phyloP scores from a whole-genome alignment of 1,139 yeast species.

The Suhomyces taliae region DNA sequence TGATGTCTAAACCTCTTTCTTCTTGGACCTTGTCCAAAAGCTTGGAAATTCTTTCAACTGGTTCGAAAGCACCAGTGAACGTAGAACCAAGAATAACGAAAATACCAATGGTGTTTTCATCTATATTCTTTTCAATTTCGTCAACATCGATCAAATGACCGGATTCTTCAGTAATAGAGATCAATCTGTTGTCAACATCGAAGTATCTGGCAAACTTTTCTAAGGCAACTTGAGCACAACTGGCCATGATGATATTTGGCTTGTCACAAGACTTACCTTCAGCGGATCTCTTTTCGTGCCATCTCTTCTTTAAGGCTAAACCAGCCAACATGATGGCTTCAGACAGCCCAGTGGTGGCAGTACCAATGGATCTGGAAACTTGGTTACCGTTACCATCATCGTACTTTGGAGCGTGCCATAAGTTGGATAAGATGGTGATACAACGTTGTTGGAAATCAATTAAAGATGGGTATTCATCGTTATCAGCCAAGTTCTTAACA shows the following conservation, averaged over 20 bases:
- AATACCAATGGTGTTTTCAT: slow-evolving; percentile 91
- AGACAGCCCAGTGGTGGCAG: slow-evolving; percentile 92
- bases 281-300: slow-evolving; percentile 69
- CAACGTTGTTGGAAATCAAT: slow-evolving; percentile 81
- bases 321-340: slow-evolving; percentile 96
- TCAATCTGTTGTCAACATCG: slow-evolving; percentile 81
- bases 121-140: slow-evolving; percentile 62
- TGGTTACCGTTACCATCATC: slow-evolving; percentile 29
- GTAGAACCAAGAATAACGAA: slow-evolving; percentile 90
- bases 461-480: slow-evolving; percentile 89
- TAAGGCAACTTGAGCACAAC: slow-evolving; percentile 91
- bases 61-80: slow-evolving; percentile 89
- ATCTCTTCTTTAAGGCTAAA: slow-evolving; percentile 82
- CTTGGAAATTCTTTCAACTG: slow-evolving; percentile 59
- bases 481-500: slow-evolving; percentile 87
- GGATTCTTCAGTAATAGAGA: slow-evolving; percentile 60
- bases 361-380: slow-evolving; percentile 60
- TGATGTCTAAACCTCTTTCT: slow-evolving; percentile 66
- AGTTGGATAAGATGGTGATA: slow-evolving; percentile 70
- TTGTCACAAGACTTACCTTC: slow-evolving; percentile 59
- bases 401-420: slow-evolving; percentile 73
- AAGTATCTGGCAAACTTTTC: slow-evolving; percentile 93
- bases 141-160: slow-evolving; percentile 65
- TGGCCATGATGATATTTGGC: slow-evolving; percentile 93
- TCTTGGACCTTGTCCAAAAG: slow-evolving; percentile 67